Conservation (phyloP, 805 yeast species). For the Schizosaccharomyces octosporus region DNA sequence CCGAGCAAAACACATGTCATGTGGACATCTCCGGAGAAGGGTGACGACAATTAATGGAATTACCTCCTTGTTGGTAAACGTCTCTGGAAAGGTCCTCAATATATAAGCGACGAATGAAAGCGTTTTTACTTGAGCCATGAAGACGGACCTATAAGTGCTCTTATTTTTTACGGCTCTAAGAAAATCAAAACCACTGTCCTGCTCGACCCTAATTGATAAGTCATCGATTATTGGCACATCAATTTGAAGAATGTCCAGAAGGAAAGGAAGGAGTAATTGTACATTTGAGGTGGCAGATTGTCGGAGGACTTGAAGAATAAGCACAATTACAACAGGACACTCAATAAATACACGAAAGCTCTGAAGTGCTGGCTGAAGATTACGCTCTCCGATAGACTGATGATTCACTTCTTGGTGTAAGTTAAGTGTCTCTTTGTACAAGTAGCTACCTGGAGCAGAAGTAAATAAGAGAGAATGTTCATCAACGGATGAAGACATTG, state of each 20-base stretch:
- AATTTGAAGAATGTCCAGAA: constrained; percentile 43
- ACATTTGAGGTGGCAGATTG: constrained; percentile 44
- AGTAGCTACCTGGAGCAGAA: constrained; percentile 7
- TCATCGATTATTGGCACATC: constrained; percentile 63
- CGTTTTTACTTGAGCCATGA: constrained; percentile 83
- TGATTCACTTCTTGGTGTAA: neutral
- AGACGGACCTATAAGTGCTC: constrained; percentile 62
- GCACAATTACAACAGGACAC: constrained; percentile 90
- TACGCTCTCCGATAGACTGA: constrained; percentile 20
- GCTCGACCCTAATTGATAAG: constrained; percentile 35
- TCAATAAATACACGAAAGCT: constrained; percentile 86
- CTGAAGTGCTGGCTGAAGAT: constrained; percentile 38
- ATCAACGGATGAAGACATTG: too few species aligned
- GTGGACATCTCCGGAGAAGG: constrained; percentile 80
- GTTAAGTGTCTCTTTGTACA: constrained; percentile 6
- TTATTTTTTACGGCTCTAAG: constrained; percentile 56
- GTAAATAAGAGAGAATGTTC: neutral
- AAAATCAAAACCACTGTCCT: constrained; percentile 39
- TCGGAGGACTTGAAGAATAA: constrained; percentile 70
- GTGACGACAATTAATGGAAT: constrained; percentile 77
- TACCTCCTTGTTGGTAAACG: constrained; percentile 28
- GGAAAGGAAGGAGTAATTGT: constrained; percentile 56
- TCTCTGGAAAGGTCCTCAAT: constrained; percentile 57
- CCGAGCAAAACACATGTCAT: constrained; percentile 72
- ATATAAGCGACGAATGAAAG: constrained; percentile 86